These are phyloP conservation scores for Solanum virginianum DNA, from an alignment of 257 asterid species.

Conservation along the genomic window DNA sequence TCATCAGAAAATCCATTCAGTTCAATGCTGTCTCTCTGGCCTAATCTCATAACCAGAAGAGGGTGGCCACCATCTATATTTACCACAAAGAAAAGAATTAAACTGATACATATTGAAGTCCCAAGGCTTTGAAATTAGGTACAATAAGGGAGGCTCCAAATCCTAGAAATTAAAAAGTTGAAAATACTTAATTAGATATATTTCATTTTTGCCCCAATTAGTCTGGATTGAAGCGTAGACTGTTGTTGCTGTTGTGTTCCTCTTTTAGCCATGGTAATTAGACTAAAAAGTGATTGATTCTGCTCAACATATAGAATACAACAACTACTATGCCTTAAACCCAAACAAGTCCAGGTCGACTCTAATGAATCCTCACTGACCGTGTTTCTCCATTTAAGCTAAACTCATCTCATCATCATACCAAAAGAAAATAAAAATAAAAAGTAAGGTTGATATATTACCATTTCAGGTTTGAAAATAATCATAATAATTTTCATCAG, in stretches of 20 bases:
- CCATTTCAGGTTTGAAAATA: too few relatives aligned
- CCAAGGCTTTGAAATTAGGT: neutral
- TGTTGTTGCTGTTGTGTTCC: neutral
- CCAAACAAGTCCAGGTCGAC: neutral
- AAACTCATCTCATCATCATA: neutral
- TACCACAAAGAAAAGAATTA: neutral
- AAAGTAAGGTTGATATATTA: neutral
- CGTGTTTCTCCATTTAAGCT: neutral
- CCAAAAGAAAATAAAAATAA: neutral
- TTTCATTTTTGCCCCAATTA: neutral
- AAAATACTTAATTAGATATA: neutral
- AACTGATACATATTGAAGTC: neutral
- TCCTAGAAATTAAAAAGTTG: neutral
- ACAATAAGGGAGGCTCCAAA: neutral
- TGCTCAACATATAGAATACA: neutral
- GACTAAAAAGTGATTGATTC: neutral
- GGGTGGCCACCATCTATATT: slow-evolving; percentile 27
- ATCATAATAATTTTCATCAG: too few relatives aligned
- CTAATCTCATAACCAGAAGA: slow-evolving; percentile 16
- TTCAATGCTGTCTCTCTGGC: slow-evolving; percentile 15
- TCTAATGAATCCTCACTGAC: neutral
- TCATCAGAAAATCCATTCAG: slow-evolving; percentile 7
- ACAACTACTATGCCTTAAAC: neutral
- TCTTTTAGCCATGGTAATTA: neutral
- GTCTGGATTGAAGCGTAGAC: neutral